These are phyloP conservation scores for Halteria grandinella DNA, from an alignment of 73 alveolate species.

Conservation along the genomic window DNA sequence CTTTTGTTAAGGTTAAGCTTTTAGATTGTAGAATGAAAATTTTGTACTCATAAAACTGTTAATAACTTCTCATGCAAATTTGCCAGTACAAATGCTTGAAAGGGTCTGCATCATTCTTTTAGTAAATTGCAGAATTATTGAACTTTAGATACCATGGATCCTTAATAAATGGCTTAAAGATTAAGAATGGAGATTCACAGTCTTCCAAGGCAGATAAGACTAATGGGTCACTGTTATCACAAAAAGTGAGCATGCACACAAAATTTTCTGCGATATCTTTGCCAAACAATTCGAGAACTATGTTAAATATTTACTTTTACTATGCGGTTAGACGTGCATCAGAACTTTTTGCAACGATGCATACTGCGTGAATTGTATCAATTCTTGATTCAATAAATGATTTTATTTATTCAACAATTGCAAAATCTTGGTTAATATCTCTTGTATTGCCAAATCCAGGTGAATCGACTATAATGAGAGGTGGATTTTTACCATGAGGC, in stretches of 20 bases:
- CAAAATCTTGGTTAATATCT: conserved; percentile 11
- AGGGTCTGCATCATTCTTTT: neutral
- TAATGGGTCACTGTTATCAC: conserved; percentile 36
- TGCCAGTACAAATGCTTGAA: neutral
- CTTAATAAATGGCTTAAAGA: neutral
- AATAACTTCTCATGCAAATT: neutral
- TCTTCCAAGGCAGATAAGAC: conserved; percentile 2
- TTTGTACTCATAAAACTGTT: neutral
- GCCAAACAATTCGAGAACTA: conserved; percentile 24
- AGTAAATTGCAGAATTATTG: conserved; percentile 35
- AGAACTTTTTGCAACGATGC: conserved; percentile 35
- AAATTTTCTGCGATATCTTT: conserved; percentile 40
- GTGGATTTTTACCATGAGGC: conserved; percentile 12
- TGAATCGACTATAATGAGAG: conserved; percentile 38
- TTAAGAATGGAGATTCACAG: conserved; percentile 1
- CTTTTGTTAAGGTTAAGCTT: neutral
- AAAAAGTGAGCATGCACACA: conserved; percentile 41
- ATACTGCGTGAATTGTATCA: conserved; percentile 32
- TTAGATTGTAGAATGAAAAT: neutral
- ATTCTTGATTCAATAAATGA: neutral
- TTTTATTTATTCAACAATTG: conserved; percentile 3
- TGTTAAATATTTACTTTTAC: conserved; percentile 21
- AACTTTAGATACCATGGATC: conserved; percentile 45
- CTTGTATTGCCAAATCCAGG: conserved; percentile 61
- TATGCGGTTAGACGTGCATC: conserved; percentile 7